Conservation (phyloP, 2,329 filamentous ascomycete genomes). For the Hymenoscyphus scutula region DNA sequence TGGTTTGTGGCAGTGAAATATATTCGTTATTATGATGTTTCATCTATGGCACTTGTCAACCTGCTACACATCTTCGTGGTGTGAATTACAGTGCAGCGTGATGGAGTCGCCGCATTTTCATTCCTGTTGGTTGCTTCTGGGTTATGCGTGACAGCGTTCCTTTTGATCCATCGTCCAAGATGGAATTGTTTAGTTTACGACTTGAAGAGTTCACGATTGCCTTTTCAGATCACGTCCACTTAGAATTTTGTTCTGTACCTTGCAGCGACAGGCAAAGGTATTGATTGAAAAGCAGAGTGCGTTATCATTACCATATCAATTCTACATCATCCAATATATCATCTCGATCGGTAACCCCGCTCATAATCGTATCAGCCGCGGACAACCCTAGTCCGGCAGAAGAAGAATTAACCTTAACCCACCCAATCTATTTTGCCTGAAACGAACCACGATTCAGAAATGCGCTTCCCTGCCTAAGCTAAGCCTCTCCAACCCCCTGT, state of each 20-base stretch:
- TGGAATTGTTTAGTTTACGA: neutral
- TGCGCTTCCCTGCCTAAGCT: neutral
- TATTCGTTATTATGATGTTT: neutral
- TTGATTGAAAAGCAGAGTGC: neutral
- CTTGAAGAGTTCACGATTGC: neutral
- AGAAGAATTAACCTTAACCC: neutral
- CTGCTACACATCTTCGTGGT: neutral
- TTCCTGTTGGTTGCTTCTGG: neutral
- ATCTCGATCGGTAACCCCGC: neutral
- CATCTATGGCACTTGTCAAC: neutral
- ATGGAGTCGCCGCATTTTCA: neutral
- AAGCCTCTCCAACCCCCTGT: conserved; percentile 1
- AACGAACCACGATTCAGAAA: conserved; percentile 7
- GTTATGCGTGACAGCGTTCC: too few relatives aligned
- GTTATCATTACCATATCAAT: neutral
- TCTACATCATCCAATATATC: neutral
- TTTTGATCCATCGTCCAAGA: neutral
- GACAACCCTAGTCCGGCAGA: neutral
- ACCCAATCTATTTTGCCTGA: conserved; percentile 6
- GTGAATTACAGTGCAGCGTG: neutral
- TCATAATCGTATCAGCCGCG: neutral
- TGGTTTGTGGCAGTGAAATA: neutral
- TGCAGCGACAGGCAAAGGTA: neutral
- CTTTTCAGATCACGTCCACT: neutral
- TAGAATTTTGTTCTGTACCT: neutral